Base-by-base conservation (phyloP, 202 grass and related monocot species). In the Hordeum pubiflorum region DNA sequence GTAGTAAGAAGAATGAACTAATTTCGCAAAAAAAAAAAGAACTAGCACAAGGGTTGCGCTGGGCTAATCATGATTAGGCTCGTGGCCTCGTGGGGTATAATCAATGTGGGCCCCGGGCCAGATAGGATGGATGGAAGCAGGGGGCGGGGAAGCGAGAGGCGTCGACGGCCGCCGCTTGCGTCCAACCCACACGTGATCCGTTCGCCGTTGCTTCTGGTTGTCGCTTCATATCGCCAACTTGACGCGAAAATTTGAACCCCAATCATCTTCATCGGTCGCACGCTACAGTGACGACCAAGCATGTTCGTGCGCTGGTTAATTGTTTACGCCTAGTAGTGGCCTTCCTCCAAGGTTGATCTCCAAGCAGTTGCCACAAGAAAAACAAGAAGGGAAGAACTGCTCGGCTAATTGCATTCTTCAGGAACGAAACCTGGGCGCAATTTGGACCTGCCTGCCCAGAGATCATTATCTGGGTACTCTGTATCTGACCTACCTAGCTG, bases 151-250 rank as follows among this genome's bases (percentile, higher is more conserved):
- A 82, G 77, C 87, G 14, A n/a, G 14, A n/a, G 48, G 15, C 81
- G 82, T 85, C 87, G 82, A 89, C 77, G 77, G 24, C 71, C 76
- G 38, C 65, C 14, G 32, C 31, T n/a, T 34, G 29, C 76, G 76
- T 80, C 86, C 82, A 72, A 76, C 86, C 33, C 82, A 84, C 82
- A 89, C 82, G 82, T 89, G 86, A 89, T 85, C 82, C 63, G 23
- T 24, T 72, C 76, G 70, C 36, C 75, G 81, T 84, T 78, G 74
- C 66, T 83, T 87, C 82, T 72, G 66, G 18, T 46, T 87, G 74
- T 87, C 75, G 67, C 63, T 56, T 88, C 71, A 9, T 7, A 11
- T 41, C 81, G 66, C 86, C 39, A 11, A 9, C 75, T 74, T 76
- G 10, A 5, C 82, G 70, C 70, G 50, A 44, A 63, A 81, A 64